phyloP scores from a whole-genome alignment of 345 rosid genomes.

The Physaria fendleri region DNA sequence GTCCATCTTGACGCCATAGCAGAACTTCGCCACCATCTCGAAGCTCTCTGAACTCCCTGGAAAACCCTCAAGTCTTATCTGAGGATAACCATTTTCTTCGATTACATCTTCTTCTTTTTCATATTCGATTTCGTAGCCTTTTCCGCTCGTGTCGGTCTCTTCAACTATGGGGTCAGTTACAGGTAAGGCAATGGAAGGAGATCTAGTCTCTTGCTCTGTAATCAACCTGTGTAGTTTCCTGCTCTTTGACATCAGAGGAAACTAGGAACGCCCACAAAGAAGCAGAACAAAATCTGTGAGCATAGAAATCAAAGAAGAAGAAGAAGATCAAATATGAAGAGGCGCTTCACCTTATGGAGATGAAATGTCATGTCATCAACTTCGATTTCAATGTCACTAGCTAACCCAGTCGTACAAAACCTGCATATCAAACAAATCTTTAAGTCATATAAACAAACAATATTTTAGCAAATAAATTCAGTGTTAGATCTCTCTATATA shows the following conservation, averaged over 20 bases:
- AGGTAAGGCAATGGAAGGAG: constrained; percentile 2
- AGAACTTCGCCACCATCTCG: constrained; percentile 86
- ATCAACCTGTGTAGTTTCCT: constrained; percentile 57
- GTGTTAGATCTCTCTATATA: not conserved
- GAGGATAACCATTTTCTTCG: constrained; percentile 35
- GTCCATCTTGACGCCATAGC: constrained; percentile 86
- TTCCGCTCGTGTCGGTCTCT: constrained; percentile 10
- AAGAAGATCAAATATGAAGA: not conserved
- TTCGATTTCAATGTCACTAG: constrained; percentile 71
- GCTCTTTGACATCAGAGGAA: constrained; percentile 77
- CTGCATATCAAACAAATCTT: constrained; percentile 28
- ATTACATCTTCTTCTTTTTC: constrained; percentile 1
- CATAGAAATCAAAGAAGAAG: not conserved
- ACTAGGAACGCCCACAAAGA: constrained; percentile 41
- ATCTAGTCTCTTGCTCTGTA: constrained; percentile 44
- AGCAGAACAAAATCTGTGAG: not conserved
- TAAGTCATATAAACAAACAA: not conserved
- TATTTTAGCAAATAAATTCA: not conserved
- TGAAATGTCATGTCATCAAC: constrained; percentile 68
- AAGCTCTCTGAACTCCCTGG: constrained; percentile 81
- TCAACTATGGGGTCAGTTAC: not conserved
- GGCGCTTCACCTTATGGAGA: constrained; percentile 62
- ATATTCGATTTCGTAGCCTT: constrained; percentile 23
- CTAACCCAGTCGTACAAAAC: constrained; percentile 73
- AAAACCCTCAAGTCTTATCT: constrained; percentile 48